phyloP scores from a whole-genome alignment of 2,329 filamentous ascomycete species.

The Capronia epimyces region DNA sequence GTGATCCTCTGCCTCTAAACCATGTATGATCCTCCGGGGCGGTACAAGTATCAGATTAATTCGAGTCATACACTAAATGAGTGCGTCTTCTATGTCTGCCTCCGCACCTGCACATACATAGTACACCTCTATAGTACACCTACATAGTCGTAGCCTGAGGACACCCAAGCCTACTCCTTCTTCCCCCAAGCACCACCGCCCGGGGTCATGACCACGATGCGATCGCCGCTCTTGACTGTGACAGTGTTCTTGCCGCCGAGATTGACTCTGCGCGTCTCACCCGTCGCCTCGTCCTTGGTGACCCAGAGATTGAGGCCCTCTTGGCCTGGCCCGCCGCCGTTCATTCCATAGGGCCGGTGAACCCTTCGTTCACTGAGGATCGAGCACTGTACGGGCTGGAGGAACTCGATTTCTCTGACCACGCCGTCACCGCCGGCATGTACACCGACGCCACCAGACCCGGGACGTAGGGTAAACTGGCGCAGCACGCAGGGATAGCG shows the following conservation, averaged over 20 bases:
- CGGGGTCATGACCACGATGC: conserved; percentile 33
- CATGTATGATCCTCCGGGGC: no score
- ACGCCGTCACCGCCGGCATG: conserved; percentile 71
- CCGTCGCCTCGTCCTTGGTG: conserved; percentile 20
- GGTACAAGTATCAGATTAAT: no score
- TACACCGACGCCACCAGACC: conserved; percentile 60
- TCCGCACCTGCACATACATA: no score
- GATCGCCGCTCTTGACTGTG: conserved; percentile 33
- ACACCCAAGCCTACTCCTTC: no score
- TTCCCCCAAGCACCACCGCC: conserved; percentile 23
- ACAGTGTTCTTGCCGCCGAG: conserved; percentile 30
- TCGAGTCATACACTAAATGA: no score
- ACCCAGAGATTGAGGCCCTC: conserved; percentile 29
- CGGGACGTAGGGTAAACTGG: conserved; percentile 60
- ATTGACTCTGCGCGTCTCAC: conserved; percentile 19
- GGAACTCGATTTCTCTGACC: conserved; percentile 73
- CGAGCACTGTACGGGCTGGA: conserved; percentile 65
- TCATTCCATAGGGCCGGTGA: conserved; percentile 29
- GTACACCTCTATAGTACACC: no score
- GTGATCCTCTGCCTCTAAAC: no score
- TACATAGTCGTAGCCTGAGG: no score
- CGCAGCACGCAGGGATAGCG: conserved; percentile 69
- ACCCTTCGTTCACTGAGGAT: conserved; percentile 29
- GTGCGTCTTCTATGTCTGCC: no score
- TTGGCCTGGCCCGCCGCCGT: conserved; percentile 25